Evolutionary conservation across 805 yeast species (phyloP), one percentile per base, ranked within the genome.

Genomic region (Clavispora vitiphila): DNA sequence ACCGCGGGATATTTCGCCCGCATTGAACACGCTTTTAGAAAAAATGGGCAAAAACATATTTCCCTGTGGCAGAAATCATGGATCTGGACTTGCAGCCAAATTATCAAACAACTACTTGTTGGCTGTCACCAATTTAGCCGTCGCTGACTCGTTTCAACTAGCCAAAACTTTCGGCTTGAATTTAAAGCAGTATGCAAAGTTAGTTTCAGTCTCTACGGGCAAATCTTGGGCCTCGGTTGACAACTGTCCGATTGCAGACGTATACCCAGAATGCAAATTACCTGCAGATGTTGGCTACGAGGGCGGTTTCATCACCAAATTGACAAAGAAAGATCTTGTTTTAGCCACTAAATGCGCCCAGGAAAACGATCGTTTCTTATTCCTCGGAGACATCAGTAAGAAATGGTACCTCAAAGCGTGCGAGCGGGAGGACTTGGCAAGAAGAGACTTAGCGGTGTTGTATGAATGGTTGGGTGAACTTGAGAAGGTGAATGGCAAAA

Each of bases 151-250:
- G 8, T 74, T 76, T 62, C 77, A 72, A 44, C 60, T 76, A 44
- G 81, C 81, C 19, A 63, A 64, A 42, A 60, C 74, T 11, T 67
- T 73, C 42, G 76, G 77, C 6, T 66, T 76, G 42, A 68, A 76
- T 53, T 58, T 73, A 54, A 55, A 67, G 32, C 58, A 62, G 42
- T 74, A 74, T 51, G 73, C 78, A 22, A 69, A 72, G 37, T 62
- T 76, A 41, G 76, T 76, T 14, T 59, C 77, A 24, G 75, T 72
- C 3, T 72, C 78, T 10, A 69, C 79, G 6, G 81, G 80, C 14
- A 68, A 74, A 50, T 61, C 74, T 3, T 76, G 81, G 81, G 76
- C 79, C 11, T 62, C 76, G 3, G 76, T 70, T 23, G 77, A 72
- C 52, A 76, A 76, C 55, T 73, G 76, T 52, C 80, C 80, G 2